A percentile compares a stretch with the other conserved stretches of the same genome.
phyloP scores from a whole-genome alignment of 192 early-diverging fungal species.

The Haplosporangium gracile region DNA sequence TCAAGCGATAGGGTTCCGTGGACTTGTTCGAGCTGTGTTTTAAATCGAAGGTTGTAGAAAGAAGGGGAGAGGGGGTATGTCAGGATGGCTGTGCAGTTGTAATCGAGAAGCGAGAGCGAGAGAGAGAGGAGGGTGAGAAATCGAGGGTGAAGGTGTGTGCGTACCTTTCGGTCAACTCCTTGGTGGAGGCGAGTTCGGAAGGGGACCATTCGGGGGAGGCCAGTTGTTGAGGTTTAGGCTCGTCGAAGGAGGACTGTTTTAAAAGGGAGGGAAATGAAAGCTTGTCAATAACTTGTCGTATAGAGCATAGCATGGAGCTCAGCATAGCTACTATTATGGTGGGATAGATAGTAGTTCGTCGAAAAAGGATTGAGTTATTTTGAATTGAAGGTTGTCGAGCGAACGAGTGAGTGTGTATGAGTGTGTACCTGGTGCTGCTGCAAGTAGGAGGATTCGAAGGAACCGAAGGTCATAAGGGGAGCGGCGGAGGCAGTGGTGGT shows the following conservation, averaged over 20 bases:
- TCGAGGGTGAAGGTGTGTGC: not conserved
- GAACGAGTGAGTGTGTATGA: not conserved
- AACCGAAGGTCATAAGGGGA: constrained; percentile 1
- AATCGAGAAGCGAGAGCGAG: not conserved
- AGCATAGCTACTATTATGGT: not conserved
- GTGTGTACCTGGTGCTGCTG: constrained; percentile 36
- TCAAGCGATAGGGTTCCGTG: constrained; percentile 21
- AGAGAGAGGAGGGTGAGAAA: not conserved
- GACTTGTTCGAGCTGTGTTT: constrained; percentile 6
- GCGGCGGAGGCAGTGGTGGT: constrained; percentile 9
- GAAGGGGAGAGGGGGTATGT: not conserved
- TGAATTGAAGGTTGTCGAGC: not conserved
- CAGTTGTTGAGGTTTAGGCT: constrained; percentile 13
- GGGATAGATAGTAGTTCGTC: not conserved
- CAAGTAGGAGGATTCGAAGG: constrained; percentile 15
- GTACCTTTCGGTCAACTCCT: constrained; percentile 10
- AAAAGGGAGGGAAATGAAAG: not conserved
- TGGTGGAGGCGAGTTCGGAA: constrained; percentile 5
- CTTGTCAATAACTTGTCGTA: not conserved
- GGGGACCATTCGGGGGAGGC: constrained; percentile 12
- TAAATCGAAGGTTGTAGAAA: not conserved
- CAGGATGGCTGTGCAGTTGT: not conserved
- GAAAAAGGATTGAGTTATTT: not conserved
- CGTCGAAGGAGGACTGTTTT: not conserved
- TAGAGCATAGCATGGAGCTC: too few species aligned